Conservation (phyloP, 257 asterid species). For the Ehretia macrophylla region DNA sequence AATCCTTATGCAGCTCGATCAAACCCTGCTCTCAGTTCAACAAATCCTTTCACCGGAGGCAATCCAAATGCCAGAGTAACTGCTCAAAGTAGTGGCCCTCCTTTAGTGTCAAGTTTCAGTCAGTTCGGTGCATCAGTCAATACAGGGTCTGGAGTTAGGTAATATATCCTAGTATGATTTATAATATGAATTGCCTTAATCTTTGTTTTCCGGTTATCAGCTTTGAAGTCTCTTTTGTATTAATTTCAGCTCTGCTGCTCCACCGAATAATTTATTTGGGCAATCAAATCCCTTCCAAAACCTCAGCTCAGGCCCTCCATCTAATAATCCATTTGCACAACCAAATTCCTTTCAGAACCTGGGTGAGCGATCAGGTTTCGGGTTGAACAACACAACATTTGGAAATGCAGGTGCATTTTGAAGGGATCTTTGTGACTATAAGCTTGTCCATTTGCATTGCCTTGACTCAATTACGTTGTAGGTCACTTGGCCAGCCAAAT, state of each 20-base stretch:
- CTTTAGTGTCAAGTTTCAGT: conserved; percentile 60
- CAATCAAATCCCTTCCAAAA: conserved; percentile 49
- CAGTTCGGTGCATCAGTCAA: conserved; percentile 54
- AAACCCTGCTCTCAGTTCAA: conserved; percentile 40
- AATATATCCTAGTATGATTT: conserved; percentile 11
- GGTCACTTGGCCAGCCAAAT: conserved; percentile 42
- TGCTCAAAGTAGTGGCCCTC: conserved; percentile 38
- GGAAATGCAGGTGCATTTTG: conserved; percentile 45
- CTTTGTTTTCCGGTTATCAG: conserved; percentile 10
- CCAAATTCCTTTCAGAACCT: conserved; percentile 39
- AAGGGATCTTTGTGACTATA: conserved; percentile 4
- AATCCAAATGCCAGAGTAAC: conserved; percentile 21
- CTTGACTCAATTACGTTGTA: conserved; percentile 19
- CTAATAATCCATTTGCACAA: conserved; percentile 65
- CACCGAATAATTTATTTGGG: conserved; percentile 58
- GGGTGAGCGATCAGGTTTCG: conserved; percentile 42
- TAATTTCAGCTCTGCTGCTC: conserved; percentile 50
- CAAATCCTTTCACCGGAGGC: conserved; percentile 38
- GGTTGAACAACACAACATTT: conserved; percentile 31
- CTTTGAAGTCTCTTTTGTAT: conserved; percentile 15
- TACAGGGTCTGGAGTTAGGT: conserved; percentile 48
- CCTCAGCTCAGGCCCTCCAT: conserved; percentile 25
- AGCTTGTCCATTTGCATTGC: conserved; percentile 11
- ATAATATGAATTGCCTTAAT: conserved; percentile 11
- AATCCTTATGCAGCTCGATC: conserved; percentile 39